Evolutionary conservation across 2,329 filamentous ascomycete species (phyloP).

Genomic region (Hypoxylon sp.): DNA sequence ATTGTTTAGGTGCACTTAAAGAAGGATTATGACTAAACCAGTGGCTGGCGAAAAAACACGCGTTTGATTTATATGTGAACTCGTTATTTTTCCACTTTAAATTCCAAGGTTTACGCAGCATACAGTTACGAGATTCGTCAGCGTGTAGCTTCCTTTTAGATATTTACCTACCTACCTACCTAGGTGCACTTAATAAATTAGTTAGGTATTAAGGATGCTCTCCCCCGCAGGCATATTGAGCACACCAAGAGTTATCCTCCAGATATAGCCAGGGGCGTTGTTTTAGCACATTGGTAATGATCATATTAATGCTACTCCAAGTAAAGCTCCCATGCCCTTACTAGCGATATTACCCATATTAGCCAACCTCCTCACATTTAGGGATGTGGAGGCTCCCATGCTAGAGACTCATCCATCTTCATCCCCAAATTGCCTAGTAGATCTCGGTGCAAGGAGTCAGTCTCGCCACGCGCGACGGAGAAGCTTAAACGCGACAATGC

Average conservation of each 20-base stretch:
- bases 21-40: background rate
- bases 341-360: constrained; percentile 46
- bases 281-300: constrained; percentile 13
- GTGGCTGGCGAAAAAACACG: no score
- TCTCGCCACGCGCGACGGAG: constrained; percentile 32
- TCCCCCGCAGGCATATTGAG: background rate
- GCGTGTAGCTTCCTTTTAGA: no score
- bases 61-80: background rate
- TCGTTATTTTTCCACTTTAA: background rate
- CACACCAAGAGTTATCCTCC: background rate
- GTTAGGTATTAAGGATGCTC: background rate
- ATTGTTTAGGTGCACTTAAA: background rate
- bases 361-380: constrained; percentile 41
- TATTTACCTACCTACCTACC: no score
- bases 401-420: constrained; percentile 13
- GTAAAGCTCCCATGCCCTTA: background rate
- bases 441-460: constrained; percentile 29
- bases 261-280: background rate
- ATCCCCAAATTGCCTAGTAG: constrained; percentile 43
- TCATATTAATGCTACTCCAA: constrained; percentile 30
- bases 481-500: constrained; percentile 30
- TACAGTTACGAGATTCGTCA: background rate
- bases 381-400: constrained; percentile 21
- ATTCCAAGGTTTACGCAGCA: no score
- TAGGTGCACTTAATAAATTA: background rate